These are phyloP conservation scores for Pseudogymnoascus destructans DNA, from an alignment of 2,329 filamentous ascomycete species.

Conservation along the genomic window DNA sequence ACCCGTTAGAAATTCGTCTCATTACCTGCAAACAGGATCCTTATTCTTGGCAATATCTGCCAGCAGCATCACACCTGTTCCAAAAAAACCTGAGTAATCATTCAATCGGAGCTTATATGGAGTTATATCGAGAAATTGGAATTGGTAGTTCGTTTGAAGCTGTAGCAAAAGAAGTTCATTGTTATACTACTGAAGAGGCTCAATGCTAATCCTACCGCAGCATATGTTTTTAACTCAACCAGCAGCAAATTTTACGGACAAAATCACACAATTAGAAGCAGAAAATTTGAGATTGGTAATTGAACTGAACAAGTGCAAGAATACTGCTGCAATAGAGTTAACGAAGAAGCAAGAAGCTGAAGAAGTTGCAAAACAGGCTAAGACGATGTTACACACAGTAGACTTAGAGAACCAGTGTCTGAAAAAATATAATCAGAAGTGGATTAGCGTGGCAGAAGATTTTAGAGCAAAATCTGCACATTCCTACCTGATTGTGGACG, in stretches of 20 bases:
- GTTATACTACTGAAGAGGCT: background rate
- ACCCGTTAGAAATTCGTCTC: background rate
- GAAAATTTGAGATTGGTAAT: slow-evolving; percentile 13
- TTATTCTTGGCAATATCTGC: background rate
- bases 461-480: slow-evolving; percentile 13
- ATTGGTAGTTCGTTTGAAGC: background rate
- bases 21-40: background rate
- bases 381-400: slow-evolving; percentile 11
- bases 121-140: background rate
- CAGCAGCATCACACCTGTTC: background rate
- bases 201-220: slow-evolving; percentile 13
- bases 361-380: slow-evolving; percentile 13
- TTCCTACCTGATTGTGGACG: slow-evolving; percentile 13
- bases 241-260: slow-evolving; percentile 14
- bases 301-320: slow-evolving; percentile 12
- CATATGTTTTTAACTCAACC: slow-evolving; percentile 12
- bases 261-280: slow-evolving; percentile 14
- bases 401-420: slow-evolving; percentile 15
- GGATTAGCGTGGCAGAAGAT: slow-evolving; percentile 14
- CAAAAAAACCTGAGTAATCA: background rate
- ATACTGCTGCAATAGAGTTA: slow-evolving; percentile 13
- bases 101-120: background rate
- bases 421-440: slow-evolving; percentile 15
- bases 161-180: slow-evolving; percentile 12
- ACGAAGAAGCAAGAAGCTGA: slow-evolving; percentile 12